These are phyloP conservation scores for Terfezia boudieri DNA, from an alignment of 495 filamentous ascomycete species.

Conservation along the genomic window DNA sequence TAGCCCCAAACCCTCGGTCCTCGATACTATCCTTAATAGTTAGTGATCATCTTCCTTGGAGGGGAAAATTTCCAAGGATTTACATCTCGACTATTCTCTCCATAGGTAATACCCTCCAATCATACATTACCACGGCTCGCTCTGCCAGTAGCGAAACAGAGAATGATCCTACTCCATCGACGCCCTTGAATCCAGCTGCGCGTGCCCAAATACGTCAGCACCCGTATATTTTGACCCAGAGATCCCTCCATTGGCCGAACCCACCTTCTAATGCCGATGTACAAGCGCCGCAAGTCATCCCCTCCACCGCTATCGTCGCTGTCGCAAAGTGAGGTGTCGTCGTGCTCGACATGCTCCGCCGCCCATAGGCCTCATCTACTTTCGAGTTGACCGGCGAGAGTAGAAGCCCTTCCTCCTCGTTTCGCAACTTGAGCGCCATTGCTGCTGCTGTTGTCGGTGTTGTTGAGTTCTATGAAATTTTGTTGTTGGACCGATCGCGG, in stretches of 20 bases:
- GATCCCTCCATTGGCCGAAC: conserved; percentile 24
- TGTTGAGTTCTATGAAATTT: too few relatives aligned
- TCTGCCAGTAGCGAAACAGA: conserved; percentile 85
- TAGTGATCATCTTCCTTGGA: conserved; percentile 20
- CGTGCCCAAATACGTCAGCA: conserved; percentile 89
- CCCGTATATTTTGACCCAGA: conserved; percentile 35
- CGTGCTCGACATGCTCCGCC: background rate
- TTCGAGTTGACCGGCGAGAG: background rate
- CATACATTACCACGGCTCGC: conserved; percentile 72
- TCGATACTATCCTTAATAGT: conserved; percentile 35
- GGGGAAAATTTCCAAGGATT: conserved; percentile 12
- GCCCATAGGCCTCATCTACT: background rate
- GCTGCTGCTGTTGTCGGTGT: too few relatives aligned
- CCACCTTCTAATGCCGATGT: conserved; percentile 73
- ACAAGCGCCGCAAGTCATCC: conserved; percentile 95
- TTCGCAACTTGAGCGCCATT: background rate
- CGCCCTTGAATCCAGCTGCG: conserved; percentile 44
- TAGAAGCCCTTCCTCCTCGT: background rate
- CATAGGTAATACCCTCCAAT: conserved; percentile 49
- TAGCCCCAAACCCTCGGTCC: conserved; percentile 84
- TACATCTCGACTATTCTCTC: conserved; percentile 50
- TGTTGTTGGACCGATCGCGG: too few relatives aligned
- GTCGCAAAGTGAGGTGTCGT: conserved; percentile 24
- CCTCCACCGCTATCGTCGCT: conserved; percentile 76
- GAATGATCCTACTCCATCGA: conserved; percentile 63